Evolutionary conservation across 371 early-diverging fungal genomes (phyloP), one percentile per base, ranked within the genome.

Genomic region (Rhizopus delemar): DNA sequence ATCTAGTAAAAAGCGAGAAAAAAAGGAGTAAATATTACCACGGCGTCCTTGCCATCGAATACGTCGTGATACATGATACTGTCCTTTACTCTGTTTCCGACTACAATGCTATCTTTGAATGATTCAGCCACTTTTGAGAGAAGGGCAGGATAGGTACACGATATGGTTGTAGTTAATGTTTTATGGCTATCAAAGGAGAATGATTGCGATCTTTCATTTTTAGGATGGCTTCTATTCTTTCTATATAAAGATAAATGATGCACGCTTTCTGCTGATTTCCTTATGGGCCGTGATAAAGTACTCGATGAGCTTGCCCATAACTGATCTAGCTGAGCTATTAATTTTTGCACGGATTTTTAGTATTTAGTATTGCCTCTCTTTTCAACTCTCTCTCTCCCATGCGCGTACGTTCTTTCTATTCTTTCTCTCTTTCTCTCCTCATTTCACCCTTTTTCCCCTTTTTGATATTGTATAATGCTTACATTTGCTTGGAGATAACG

Each of bases 21-120:
- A 31, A 2, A 16, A 8, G 29, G 5, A 41, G 32, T 3, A 36
- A 43, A 11, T 69, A 74, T 65, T 83, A 90, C 93, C 53, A 95
- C 94, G 15, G 91, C 94, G 31, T 92, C 90, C 59, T 80, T 77
- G 32, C 95, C 97, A 46, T 86, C 83, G 70, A 94, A 94, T 53
- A 86, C 88, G 51, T 87, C 85, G 46, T 81, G 80, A 72, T 95
- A 90, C 63, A 91, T 88, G 22, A 94, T 80, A 11, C 83, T 83
- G 60, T 95, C 91, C 62, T 90, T 91, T 45, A 77, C 74, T 38
- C 86, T 84, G 9, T 85, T 86, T 31, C 74, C 63, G 13, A 73
- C 49, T 8, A 74, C 72, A 15, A 81, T 70, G 8, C 77, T 67
- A 38, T 78, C 78, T 33, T 83, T 81, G 66, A 96, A 93, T 3